These are phyloP conservation scores for Diplosphaera chodatii DNA, from an alignment of 139 green algal genomes.

Conservation along the genomic window DNA sequence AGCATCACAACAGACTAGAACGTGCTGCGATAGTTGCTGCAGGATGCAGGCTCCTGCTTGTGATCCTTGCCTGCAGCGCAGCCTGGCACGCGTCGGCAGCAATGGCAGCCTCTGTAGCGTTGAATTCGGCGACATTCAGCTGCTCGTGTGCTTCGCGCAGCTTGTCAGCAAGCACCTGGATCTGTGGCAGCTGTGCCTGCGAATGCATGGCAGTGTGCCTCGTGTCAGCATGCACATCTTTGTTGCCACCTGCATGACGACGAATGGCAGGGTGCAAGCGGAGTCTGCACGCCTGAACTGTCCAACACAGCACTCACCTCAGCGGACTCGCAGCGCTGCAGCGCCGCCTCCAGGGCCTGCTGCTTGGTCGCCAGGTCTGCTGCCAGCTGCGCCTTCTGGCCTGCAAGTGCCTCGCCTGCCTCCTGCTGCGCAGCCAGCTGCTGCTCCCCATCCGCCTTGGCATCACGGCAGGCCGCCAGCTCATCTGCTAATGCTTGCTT, in stretches of 20 bases:
- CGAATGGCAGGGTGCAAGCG: too few species aligned
- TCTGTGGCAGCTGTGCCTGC: constrained; percentile 49
- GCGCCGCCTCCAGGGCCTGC: constrained; percentile 10
- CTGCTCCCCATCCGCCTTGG: constrained; percentile 24
- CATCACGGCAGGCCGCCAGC: constrained; percentile 30
- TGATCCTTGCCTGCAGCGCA: not conserved
- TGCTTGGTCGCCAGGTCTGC: constrained; percentile 14
- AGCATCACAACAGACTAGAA: too few species aligned
- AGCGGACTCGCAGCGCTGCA: not conserved
- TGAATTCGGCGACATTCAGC: constrained; percentile 21
- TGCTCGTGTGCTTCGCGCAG: constrained; percentile 29
- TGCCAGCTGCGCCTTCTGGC: constrained; percentile 14
- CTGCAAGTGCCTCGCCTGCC: too few species aligned
- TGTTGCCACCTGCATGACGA: too few species aligned
- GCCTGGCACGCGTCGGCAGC: not conserved
- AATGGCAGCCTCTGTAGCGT: not conserved
- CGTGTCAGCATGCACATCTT: too few species aligned
- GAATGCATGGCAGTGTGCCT: too few species aligned
- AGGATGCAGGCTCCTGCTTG: too few species aligned
- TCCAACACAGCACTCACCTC: too few species aligned
- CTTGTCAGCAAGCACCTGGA: constrained; percentile 43
- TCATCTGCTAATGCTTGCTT: constrained; percentile 22
- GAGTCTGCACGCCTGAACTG: too few species aligned
- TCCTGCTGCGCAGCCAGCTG: constrained; percentile 26
- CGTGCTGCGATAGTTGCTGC: too few species aligned